Evolutionary conservation across 2,329 filamentous ascomycete genomes (phyloP), one percentile per base, ranked within the genome.

Genomic region (Phaeosphaeriaceae sp.): DNA sequence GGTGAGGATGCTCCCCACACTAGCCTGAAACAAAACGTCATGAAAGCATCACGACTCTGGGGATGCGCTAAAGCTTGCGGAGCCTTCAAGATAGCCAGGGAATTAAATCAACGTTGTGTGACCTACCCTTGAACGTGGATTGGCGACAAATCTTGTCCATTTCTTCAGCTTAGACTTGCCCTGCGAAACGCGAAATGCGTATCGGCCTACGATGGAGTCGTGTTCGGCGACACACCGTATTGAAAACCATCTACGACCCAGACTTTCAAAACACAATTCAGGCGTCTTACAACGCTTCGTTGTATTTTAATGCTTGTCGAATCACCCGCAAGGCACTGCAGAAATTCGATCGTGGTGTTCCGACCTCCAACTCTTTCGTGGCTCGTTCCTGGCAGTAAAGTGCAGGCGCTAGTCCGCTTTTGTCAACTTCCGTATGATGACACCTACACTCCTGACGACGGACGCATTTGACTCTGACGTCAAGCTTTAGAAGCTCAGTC

Each of bases 31-130:
- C 3, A 24, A 52, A 13, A 59, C 61, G 61, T 63, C 61, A 61
- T 61, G 19, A 26, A n/a, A 40, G 26, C 61, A 61, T 58, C 61
- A 61, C 54, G 26, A 56, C 40, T 54, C 32, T 23, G 43, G 43
- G 43, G 43, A 46, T 4, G 43, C 35, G 13, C 15, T 17, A n/a
- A n/a, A 40, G 15, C 35, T 40, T 40, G 15, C 35, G 15, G 4
- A 40, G 1, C 3, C 35, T 35, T 35, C 26, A 5, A 28, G 13
- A 15, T 35, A 11, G 30, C 13, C 13, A 35, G 3, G 30, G 13
- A 35, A 13, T 35, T 15, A 35, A 7, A 35, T 35, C 10, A 35
- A 35, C 7, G 13, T 13, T 35, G 30, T 15, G 30, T 35, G 13
- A 35, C 13, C 13, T 35, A 11, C 28, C 6, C 11, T 30, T 30